Evolutionary conservation across 331 rosid genomes (phyloP).

Genomic region (Ulmus americana): DNA sequence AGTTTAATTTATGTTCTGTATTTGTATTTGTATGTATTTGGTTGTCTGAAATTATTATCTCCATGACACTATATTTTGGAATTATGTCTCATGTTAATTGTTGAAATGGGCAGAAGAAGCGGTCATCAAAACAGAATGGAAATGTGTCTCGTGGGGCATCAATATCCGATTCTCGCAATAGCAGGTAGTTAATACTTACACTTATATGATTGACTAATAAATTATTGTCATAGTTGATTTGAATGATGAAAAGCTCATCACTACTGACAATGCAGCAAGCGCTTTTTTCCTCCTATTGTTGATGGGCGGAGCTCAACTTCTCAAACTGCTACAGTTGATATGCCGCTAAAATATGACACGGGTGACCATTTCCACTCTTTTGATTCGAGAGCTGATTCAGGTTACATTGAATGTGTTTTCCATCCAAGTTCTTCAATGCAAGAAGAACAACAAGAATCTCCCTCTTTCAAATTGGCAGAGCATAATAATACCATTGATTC

Average conservation of each 20-base stretch:
- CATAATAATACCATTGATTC: slow-evolving; percentile 38
- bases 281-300: slow-evolving; percentile 29
- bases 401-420: slow-evolving; percentile 64
- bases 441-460: slow-evolving; percentile 41
- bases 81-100: slow-evolving; percentile 15
- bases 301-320: slow-evolving; percentile 32
- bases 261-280: slow-evolving; percentile 51
- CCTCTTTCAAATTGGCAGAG: slow-evolving; percentile 38
- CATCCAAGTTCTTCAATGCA: slow-evolving; percentile 47
- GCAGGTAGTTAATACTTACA: slow-evolving; percentile 48
- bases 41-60: slow-evolving; percentile 6
- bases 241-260: slow-evolving; percentile 20
- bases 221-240: slow-evolving; percentile 11
- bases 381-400: slow-evolving; percentile 56
- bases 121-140: slow-evolving; percentile 48
- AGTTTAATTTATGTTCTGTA: slow-evolving; percentile 14
- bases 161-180: slow-evolving; percentile 38
- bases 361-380: slow-evolving; percentile 54
- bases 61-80: slow-evolving; percentile 14
- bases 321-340: slow-evolving; percentile 30
- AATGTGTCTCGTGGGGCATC: slow-evolving; percentile 48
- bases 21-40: slow-evolving; percentile 9
- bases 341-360: slow-evolving; percentile 26
- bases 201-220: neutral
- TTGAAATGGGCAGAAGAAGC: slow-evolving; percentile 66